phyloP scores from a whole-genome alignment of 495 filamentous ascomycete species.

The Penicillium riverlandense region DNA sequence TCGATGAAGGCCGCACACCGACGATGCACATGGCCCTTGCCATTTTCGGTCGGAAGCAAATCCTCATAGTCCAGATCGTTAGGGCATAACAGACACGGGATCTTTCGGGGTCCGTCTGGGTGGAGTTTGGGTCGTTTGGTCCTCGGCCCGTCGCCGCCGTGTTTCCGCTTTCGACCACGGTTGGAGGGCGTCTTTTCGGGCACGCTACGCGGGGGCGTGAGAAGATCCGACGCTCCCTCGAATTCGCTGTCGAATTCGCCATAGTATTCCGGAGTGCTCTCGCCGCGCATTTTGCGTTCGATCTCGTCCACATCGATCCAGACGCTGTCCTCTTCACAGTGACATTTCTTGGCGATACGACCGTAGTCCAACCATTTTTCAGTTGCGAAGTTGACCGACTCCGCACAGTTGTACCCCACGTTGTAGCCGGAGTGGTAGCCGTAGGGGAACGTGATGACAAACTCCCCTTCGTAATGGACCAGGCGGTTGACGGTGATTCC shows the following conservation, averaged over 20 bases:
- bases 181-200: slow-evolving; percentile 48
- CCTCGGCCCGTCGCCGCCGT: slow-evolving; percentile 51
- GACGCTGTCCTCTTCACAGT: slow-evolving; percentile 92
- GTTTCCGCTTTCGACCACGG: slow-evolving; percentile 57
- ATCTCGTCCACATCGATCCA: slow-evolving; percentile 97
- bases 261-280: slow-evolving; percentile 82
- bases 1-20: slow-evolving; percentile 86
- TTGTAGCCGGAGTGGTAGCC: slow-evolving; percentile 99
- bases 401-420: slow-evolving; percentile 96
- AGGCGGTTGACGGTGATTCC: slow-evolving; percentile 92
- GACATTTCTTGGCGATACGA: slow-evolving; percentile 94
- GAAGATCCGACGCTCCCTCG: slow-evolving; percentile 56
- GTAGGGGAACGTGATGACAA: slow-evolving; percentile 97
- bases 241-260: slow-evolving; percentile 64
- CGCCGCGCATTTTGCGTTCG: slow-evolving; percentile 86
- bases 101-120: slow-evolving; percentile 60
- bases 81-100: slow-evolving; percentile 91
- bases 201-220: slow-evolving; percentile 74
- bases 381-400: slow-evolving; percentile 97
- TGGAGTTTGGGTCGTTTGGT: slow-evolving; percentile 67
- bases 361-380: slow-evolving; percentile 92
- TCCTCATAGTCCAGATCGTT: slow-evolving; percentile 83
- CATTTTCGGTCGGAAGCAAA: slow-evolving; percentile 80
- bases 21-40: slow-evolving; percentile 72
- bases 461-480: slow-evolving; percentile 95